Evolutionary conservation across 2,329 filamentous ascomycete genomes (phyloP), one percentile per base, ranked within the genome.

Genomic region (Colletotrichum sp.): DNA sequence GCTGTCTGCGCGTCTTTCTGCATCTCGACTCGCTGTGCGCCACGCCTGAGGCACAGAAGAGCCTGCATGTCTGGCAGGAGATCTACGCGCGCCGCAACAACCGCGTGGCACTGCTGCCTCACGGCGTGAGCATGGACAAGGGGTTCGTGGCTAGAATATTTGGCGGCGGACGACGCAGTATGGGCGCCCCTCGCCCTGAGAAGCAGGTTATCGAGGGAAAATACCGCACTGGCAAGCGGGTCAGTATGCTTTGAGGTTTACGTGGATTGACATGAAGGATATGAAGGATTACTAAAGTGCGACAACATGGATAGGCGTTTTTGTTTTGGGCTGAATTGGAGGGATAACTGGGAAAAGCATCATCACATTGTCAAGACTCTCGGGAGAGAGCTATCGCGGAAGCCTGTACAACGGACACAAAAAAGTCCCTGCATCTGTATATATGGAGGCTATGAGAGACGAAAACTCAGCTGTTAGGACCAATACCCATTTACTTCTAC

Each of bases 21-120:
- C 83, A 88, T 36, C 85, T 92, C 0, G 86, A 89, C 55, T 80
- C 82, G 1, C 80, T 88, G 16, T 92, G 90, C 75, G 79, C 80
- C 11, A 91, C 88, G 0, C 79, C 79, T 3, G 88, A 89, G 65
- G 90, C 91, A 1, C 85, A 83, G n/a, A 79, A 82, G 7, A 89
- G 90, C 36, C 81, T 92, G 4, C 83, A 83, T 34, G 78, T 81
- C 6, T 92, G 89, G 87, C 89, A 90, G 80, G 84, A 88, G 75
- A 77, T 76, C 5, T 92, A 89, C 79, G 89, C 90, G 32, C 84
- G 87, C 9, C 83, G 80, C 5, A 77, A 80, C 61, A 80, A 83
- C 12, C 84, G 85, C n/a, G 81, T 84, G 3, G 78, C 77, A 16
- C 81, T 90, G 7, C 82, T 90, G 0, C 88, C 89, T 0, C 75